Base-by-base conservation (phyloP, 352 stramenopile species). In the Globisporangium takayamanum region DNA sequence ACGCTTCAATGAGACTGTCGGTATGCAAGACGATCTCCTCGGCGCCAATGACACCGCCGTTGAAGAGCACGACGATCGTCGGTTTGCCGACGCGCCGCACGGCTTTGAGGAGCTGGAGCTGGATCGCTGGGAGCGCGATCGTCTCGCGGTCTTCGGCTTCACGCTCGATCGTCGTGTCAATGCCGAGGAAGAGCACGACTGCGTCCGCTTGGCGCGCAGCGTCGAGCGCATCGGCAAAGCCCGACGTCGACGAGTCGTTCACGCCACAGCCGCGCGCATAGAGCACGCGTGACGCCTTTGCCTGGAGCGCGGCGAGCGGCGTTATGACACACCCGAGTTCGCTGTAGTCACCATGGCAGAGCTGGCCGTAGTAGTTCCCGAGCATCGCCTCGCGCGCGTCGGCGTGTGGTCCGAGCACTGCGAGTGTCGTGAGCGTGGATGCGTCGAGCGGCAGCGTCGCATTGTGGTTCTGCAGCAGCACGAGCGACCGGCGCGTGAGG, bases 381-480 rank as follows among this genome's bases (percentile, higher is more conserved):
- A 94, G 80, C 48, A 88, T 59, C 2, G 68, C 84, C 30, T 73
- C 68, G 1, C 71, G 70, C 0, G 82, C 72, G 15, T 77, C 64
- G 0, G 82, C 80, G 51, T 96, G 87, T 5, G 91, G 92, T 12
- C 92, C 92, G 33, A 97, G 60, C 15, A 98, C 76, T 1, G 83
- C 83, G 3, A 92, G 18, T 28, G 80, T 84, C 8, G 54, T 73
- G 36, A 58, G 67, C 20, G 26, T 37, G 8, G 50, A 16, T 2
- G 16, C 49, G 20, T 22, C 33, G 18, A 97, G 54, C 4, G 92
- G 92, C 22, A 98, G 72, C 5, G 78, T 65, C 5, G 74, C 62
- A 7, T 75, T 67, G 5, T 79, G 60, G 68, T 99, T 98, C 69
- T 98, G 94, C 14, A 98, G 72, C 15, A 99, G 68, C 20, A 98